Conservation (phyloP, 139 green algal genomes). For the Picochlorum sp. region DNA sequence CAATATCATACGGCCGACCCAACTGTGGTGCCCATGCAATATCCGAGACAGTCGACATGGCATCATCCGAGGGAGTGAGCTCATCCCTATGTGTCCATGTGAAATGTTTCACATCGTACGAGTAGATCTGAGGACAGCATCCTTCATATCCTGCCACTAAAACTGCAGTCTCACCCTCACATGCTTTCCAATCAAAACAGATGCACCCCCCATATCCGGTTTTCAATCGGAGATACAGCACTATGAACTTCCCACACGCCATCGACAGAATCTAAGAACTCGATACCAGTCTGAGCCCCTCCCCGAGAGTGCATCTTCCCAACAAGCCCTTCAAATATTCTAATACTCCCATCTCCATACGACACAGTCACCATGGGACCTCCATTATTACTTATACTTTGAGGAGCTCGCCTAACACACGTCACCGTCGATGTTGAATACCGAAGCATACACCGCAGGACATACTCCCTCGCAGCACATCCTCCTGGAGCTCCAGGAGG, state of each 20-base stretch:
- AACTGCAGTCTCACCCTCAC: constrained; percentile 10
- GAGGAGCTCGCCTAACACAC: background rate
- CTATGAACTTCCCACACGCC: constrained; percentile 28
- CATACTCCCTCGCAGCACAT: background rate
- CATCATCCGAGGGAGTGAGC: background rate
- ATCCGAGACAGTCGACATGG: background rate
- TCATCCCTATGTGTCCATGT: constrained; percentile 9
- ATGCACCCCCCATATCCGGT: background rate
- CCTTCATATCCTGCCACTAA: constrained; percentile 14
- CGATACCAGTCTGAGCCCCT: too few species aligned
- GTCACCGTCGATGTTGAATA: background rate
- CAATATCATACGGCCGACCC: constrained; percentile 19
- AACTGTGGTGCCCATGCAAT: constrained; percentile 26
- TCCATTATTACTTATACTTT: constrained; percentile 1
- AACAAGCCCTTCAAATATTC: constrained; percentile 9
- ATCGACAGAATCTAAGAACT: background rate
- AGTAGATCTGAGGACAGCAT: constrained; percentile 11
- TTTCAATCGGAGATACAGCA: background rate
- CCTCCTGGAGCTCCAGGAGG: background rate
- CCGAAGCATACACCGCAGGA: background rate
- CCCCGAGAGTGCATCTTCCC: background rate
- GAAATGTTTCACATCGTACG: constrained; percentile 16
- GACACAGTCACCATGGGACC: constrained; percentile 14
- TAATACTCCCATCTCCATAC: constrained; percentile 20
- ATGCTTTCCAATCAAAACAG: constrained; percentile 7